These are phyloP conservation scores for Rusavskia elegans DNA, from an alignment of 495 filamentous ascomycete genomes.

Conservation along the genomic window DNA sequence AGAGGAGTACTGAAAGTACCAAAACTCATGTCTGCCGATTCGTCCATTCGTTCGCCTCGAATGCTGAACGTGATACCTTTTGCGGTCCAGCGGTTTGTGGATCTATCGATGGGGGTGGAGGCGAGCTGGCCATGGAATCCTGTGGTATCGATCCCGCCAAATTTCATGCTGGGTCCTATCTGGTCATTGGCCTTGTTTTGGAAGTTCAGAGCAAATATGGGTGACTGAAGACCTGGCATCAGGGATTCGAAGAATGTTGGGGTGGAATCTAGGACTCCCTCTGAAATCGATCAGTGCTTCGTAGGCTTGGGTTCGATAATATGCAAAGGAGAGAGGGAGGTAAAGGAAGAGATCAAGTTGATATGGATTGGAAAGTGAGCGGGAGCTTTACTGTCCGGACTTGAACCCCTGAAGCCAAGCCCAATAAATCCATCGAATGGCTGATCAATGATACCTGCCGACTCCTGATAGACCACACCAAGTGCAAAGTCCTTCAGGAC, in stretches of 20 bases:
- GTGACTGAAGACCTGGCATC: background rate
- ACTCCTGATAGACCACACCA: background rate
- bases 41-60: background rate
- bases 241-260: slow-evolving; percentile 1
- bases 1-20: background rate
- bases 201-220: background rate
- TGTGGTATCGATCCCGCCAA: background rate
- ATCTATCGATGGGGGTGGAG: background rate
- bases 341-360: no score
- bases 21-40: background rate
- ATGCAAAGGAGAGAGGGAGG: no score
- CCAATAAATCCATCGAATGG: background rate
- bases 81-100: background rate
- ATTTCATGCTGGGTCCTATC: background rate
- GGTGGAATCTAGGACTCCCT: background rate
- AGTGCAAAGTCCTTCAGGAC: background rate
- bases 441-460: background rate
- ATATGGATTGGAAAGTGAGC: no score
- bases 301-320: no score
- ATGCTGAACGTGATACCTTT: background rate
- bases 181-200: background rate
- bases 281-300: background rate
- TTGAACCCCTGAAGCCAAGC: background rate
- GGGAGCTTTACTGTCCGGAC: background rate
- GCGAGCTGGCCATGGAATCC: background rate